Percentiles rank a stretch among this genome's conserved stretches.
Evolutionary conservation across 805 yeast species (phyloP).

Genomic region (Yamadazyma phyllophila): DNA sequence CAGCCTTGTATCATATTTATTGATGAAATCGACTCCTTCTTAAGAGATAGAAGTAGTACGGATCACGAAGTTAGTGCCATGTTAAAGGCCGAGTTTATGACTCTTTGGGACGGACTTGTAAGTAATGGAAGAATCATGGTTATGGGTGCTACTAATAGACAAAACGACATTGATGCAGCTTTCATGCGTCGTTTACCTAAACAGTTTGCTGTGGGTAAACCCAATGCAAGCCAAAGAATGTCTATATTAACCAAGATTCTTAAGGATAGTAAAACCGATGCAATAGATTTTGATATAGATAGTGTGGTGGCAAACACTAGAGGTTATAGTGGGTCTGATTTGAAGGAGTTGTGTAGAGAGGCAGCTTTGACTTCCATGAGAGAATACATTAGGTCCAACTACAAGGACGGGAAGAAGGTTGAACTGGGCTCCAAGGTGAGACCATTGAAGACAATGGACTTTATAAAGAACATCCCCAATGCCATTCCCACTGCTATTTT

Average conservation of each 20-base stretch:
- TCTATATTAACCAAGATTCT: slow-evolving; percentile 71
- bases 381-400: slow-evolving; percentile 70
- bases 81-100: slow-evolving; percentile 96
- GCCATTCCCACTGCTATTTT: slow-evolving; percentile 18
- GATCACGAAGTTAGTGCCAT: slow-evolving; percentile 97
- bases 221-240: slow-evolving; percentile 62
- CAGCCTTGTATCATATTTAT: slow-evolving; percentile 94
- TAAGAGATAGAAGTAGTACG: slow-evolving; percentile 75
- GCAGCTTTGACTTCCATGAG: slow-evolving; percentile 90
- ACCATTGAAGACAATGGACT: slow-evolving; percentile 65
- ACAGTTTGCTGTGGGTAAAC: slow-evolving; percentile 74
- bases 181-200: slow-evolving; percentile 92
- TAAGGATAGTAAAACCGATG: slow-evolving; percentile 60
- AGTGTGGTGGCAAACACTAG: slow-evolving; percentile 60
- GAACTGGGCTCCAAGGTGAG: slow-evolving; percentile 41
- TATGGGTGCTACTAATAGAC: slow-evolving; percentile 93
- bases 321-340: slow-evolving; percentile 81
- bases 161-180: slow-evolving; percentile 88
- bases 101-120: slow-evolving; percentile 90
- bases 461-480: slow-evolving; percentile 36
- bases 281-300: slow-evolving; percentile 54
- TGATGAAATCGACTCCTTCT: slow-evolving; percentile 93
- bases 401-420: slow-evolving; percentile 35
- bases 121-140: slow-evolving; percentile 79
- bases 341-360: slow-evolving; percentile 86